Evolutionary conservation across 257 asterid species (phyloP), one percentile per base, ranked within the genome.

Genomic region (Nicotiana undulata): DNA sequence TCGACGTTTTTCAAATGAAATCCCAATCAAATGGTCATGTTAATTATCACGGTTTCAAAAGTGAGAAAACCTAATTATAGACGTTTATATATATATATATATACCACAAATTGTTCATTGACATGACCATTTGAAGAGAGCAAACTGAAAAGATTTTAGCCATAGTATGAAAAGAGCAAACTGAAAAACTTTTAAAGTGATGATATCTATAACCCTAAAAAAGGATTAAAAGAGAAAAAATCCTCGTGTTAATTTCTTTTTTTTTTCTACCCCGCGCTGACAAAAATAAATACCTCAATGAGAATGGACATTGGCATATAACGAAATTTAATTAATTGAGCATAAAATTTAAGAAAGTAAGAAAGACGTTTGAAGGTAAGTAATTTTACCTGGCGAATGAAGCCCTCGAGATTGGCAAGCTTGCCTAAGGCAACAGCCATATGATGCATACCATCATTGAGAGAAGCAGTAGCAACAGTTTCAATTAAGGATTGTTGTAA

Each of bases 381-480:
- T 10, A 20, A 55, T 2, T 46, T 79, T 90, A 95, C 99, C 98
- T 95, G 99, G 76, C 92, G 89, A 9, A 93, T 89, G 6, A 95
- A 94, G 61, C 96, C 97, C 87, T 95, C 97, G 28, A 95, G 98
- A 89, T 91, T 90, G 67, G 93, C 59, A 17, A 95, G 93, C 86
- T 93, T 91, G 75, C 94, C 92, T n/a, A 95, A 77, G 10, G 98
- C 99, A 81, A 92, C 82, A 8, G 94, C 97, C 98, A 95, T 92
- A 77, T 91, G 95, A 81, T 92, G 96, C 97, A 94, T 92, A 51
- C 90, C 92, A 65, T 93, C 97, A 76, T 82, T 89, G 74, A 89
- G 55, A 24, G 94, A 82, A 46, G 87, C 90, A 79, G 64, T 88
- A 67, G 98, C 91, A 6, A 95, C 81, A 20, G 92, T 92, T 15